These are phyloP conservation scores for Coffea canephora DNA, from an alignment of 257 asterid species.

Conservation along the genomic window DNA sequence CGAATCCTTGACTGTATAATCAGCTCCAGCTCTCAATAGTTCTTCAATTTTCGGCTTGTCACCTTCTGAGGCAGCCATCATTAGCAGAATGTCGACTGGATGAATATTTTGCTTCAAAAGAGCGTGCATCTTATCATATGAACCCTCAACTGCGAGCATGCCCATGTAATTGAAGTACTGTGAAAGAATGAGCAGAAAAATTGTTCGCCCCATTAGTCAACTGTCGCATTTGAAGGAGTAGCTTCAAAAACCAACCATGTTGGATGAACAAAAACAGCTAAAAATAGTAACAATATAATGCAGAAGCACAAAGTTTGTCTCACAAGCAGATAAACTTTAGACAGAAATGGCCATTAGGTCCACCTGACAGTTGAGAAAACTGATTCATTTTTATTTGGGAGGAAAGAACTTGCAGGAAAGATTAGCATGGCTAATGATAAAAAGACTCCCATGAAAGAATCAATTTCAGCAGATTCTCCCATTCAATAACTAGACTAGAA, in stretches of 20 bases:
- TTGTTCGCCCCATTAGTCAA: neutral
- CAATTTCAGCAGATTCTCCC: neutral
- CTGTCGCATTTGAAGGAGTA: too few species aligned
- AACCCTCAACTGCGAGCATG: slow-evolving; percentile 98
- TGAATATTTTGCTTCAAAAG: slow-evolving; percentile 80
- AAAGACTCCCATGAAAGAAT: neutral
- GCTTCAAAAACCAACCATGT: neutral
- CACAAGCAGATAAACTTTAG: neutral
- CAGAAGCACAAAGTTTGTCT: neutral
- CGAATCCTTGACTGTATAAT: slow-evolving; percentile 67
- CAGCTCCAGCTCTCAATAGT: slow-evolving; percentile 83
- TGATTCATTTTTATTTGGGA: too few species aligned
- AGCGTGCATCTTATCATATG: slow-evolving; percentile 89
- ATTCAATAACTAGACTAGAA: neutral
- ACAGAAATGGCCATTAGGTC: neutral
- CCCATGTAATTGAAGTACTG: slow-evolving; percentile 99
- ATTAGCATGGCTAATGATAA: neutral
- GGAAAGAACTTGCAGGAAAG: neutral
- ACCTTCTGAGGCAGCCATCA: slow-evolving; percentile 84
- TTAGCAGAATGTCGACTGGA: slow-evolving; percentile 78
- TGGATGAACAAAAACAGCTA: neutral
- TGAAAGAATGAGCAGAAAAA: neutral
- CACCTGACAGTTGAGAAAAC: too few species aligned
- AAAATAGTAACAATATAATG: neutral
- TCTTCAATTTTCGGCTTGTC: slow-evolving; percentile 90